A percentile compares a stretch with the other conserved stretches of the same genome.
These are phyloP conservation scores for Pisolithus microcarpus DNA, from an alignment of 768 basidiomycete species.

Conservation along the genomic window DNA sequence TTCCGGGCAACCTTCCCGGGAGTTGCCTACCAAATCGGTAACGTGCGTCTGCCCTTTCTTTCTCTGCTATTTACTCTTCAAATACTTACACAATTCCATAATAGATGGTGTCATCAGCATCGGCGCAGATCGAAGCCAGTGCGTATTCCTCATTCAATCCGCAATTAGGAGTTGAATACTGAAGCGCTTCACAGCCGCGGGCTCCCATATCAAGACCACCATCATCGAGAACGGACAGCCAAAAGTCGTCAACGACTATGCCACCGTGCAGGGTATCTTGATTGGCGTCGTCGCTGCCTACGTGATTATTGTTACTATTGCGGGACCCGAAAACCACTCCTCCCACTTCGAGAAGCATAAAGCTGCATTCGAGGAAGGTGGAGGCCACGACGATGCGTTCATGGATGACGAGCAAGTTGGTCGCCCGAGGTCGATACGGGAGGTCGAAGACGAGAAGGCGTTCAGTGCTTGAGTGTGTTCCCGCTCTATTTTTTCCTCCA, in stretches of 20 bases:
- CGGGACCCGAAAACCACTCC: conserved; percentile 76
- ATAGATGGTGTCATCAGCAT: conserved; percentile 63
- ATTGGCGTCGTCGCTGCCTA: conserved; percentile 78
- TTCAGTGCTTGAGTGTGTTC: background rate
- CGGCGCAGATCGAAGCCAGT: conserved; percentile 77
- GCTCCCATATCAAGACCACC: conserved; percentile 46
- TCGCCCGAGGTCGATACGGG: conserved; percentile 3
- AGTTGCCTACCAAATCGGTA: conserved; percentile 78
- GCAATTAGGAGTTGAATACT: background rate
- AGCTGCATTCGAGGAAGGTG: conserved; percentile 74
- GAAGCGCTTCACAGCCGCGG: conserved; percentile 45
- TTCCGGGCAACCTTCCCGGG: conserved; percentile 88
- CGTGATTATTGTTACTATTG: conserved; percentile 63
- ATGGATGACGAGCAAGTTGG: conserved; percentile 12
- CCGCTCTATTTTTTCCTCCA: too few relatives aligned
- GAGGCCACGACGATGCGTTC: conserved; percentile 40
- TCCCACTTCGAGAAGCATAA: conserved; percentile 81
- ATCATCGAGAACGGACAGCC: conserved; percentile 35
- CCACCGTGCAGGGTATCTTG: conserved; percentile 78
- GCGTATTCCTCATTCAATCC: conserved; percentile 12
- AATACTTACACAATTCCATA: background rate
- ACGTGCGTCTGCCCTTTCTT: conserved; percentile 28
- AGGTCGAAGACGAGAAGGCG: conserved; percentile 7
- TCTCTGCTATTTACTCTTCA: background rate
- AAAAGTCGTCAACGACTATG: conserved; percentile 54